A percentile compares a stretch with the other conserved stretches of the same genome.
phyloP scores from a whole-genome alignment of 2,329 filamentous ascomycete species.

The Grosmannia serpens region DNA sequence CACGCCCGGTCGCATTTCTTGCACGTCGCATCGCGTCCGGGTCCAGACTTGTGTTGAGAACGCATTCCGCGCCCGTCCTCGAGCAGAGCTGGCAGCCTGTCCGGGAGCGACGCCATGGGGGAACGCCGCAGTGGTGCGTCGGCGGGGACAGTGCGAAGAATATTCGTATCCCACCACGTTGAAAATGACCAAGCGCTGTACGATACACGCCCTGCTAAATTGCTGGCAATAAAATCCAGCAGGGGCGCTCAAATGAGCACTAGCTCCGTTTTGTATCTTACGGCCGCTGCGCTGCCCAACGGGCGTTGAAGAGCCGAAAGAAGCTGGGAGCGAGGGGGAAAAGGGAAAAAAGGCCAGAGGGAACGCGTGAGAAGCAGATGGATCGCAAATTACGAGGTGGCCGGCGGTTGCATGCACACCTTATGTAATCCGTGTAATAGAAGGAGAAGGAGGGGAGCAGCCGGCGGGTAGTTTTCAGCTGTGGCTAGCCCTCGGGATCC shows the following conservation, averaged over 20 bases:
- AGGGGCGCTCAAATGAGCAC: not conserved
- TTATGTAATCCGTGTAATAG: no score
- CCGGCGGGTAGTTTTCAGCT: not conserved
- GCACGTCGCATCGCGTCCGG: no score
- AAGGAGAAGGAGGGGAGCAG: not conserved
- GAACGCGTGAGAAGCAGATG: no score
- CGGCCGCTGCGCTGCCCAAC: not conserved
- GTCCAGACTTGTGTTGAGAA: no score
- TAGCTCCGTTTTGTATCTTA: not conserved
- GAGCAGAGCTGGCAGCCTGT: not conserved
- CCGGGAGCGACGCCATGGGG: no score
- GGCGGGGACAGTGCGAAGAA: not conserved
- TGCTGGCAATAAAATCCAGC: not conserved
- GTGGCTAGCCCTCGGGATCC: not conserved
- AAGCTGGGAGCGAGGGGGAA: not conserved
- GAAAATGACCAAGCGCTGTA: not conserved
- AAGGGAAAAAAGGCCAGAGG: no score
- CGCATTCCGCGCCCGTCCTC: no score
- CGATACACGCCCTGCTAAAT: not conserved
- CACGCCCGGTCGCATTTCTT: no score
- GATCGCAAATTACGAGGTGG: no score
- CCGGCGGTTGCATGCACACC: no score
- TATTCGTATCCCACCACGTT: not conserved
- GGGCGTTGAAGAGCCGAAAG: not conserved
- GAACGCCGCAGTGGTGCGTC: not conserved